A percentile compares a stretch with the other conserved stretches of the same genome.
These are phyloP conservation scores for Huntiella decipiens DNA, from an alignment of 2,329 filamentous ascomycete genomes.

Conservation along the genomic window DNA sequence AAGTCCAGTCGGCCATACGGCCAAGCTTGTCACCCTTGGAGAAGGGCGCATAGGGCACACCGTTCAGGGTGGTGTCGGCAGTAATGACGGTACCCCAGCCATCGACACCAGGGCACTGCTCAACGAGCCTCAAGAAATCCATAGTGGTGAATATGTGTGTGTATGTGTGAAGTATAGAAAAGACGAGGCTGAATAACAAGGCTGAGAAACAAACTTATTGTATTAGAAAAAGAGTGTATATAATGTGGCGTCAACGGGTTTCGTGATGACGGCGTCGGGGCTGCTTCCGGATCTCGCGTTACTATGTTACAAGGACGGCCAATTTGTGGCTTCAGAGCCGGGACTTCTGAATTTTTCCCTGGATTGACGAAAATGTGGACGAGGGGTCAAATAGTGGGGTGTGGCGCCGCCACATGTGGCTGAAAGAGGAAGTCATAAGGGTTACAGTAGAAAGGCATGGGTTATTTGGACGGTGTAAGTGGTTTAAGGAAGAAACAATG, in stretches of 20 bases:
- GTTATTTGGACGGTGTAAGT: too few species aligned
- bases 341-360: conserved; percentile 10
- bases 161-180: neutral
- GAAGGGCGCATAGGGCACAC: conserved; percentile 93
- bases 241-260: neutral
- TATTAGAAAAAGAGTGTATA: too few species aligned
- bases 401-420: neutral
- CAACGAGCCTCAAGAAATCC: conserved; percentile 42
- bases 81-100: conserved; percentile 77
- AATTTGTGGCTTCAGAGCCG: neutral
- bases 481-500: too few species aligned
- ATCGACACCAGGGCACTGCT: conserved; percentile 53
- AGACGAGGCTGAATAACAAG: conserved; percentile 2
- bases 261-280: neutral
- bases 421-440: too few species aligned
- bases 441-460: too few species aligned
- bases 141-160: conserved; percentile 3
- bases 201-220: neutral
- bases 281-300: neutral
- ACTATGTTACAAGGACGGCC: conserved; percentile 2
- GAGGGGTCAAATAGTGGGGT: conserved; percentile 6
- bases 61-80: conserved; percentile 73
- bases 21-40: conserved; percentile 97
- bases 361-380: conserved; percentile 10
- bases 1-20: conserved; percentile 97